Base-by-base conservation (phyloP, 202 grass and related monocot genomes). In the Dendrocalamus latiflorus region DNA sequence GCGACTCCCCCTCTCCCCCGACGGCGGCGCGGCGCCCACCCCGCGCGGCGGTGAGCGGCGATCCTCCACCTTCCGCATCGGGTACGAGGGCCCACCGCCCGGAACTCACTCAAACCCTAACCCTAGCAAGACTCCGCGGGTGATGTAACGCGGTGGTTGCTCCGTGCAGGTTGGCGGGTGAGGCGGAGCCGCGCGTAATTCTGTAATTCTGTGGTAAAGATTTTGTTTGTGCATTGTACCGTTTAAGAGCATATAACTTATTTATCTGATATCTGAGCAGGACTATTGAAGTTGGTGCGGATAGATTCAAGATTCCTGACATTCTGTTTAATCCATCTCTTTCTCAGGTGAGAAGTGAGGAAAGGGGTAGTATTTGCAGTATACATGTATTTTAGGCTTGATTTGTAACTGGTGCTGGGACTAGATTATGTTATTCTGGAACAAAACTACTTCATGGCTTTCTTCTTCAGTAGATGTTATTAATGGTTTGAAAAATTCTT, bases 231-330 rank as follows among this genome's bases (percentile, higher is more conserved):
- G 71, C 20, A 43, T 34, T 76, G 2, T 54, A 57, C 42, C 37
- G 30, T 50, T 65, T 79, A 67, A 22, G 42, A 37, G 6, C 41
- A 81, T 70, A n/a, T n/a, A n/a, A n/a, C 53, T 74, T 45, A 60
- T 50, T 39, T 76, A 59, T 76, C 20, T 75, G 45, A 61, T 83
- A 65, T 86, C 72, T 86, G 79, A 68, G 65, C 88, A 99, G 97
- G 82, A 99, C 89, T 72, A 99, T 99, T 88, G 97, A 99, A 93
- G 89, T 99, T 86, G 97, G 97, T 77, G 89, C 97, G 26, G 93
- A 99, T 86, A 96, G 97, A 96, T 99, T 99, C 84, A 99, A 99
- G 91, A 83, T 96, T 90, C 93, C 93, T 80, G 97, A 96, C 82
- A 86, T 99, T 88, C 79, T 99, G 64, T 99, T 99, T 81, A 99